Percentiles rank a stretch among this genome's conserved stretches.
phyloP scores from a whole-genome alignment of 1,284 basidiomycete species.

The Xanthoconium separans region DNA sequence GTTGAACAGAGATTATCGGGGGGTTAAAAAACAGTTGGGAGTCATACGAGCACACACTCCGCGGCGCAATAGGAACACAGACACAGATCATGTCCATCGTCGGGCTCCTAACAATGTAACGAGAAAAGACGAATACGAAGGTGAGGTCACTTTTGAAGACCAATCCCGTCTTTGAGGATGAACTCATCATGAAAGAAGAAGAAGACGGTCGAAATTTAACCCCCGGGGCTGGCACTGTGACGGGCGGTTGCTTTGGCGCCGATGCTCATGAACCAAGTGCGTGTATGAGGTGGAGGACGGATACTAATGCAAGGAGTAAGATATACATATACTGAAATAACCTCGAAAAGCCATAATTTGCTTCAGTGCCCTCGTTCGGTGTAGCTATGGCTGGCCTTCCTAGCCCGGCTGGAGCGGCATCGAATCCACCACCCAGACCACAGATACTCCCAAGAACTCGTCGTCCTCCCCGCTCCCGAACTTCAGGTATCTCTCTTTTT shows the following conservation, averaged over 20 bases:
- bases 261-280: background rate
- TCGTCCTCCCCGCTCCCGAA: slow-evolving; percentile 1
- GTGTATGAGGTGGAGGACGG: background rate
- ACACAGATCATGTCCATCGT: background rate
- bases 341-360: background rate
- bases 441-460: slow-evolving; percentile 1
- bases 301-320: slow-evolving; percentile 16
- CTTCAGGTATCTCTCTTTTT: slow-evolving; percentile 12
- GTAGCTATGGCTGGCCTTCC: slow-evolving; percentile 7
- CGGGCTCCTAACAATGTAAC: background rate
- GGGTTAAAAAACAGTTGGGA: slow-evolving; percentile 67
- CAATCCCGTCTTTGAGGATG: background rate
- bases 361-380: slow-evolving; percentile 18
- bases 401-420: background rate
- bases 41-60: slow-evolving; percentile 42
- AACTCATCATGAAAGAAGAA: slow-evolving; percentile 4
- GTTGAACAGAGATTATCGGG: slow-evolving; percentile 62
- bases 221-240: background rate
- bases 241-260: background rate
- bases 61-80: slow-evolving; percentile 3
- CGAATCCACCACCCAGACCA: background rate
- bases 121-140: slow-evolving; percentile 1
- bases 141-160: slow-evolving; percentile 4
- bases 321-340: background rate
- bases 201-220: background rate